Base-by-base conservation (phyloP, 805 yeast species). In the Sugiyamaella chiloensis region DNA sequence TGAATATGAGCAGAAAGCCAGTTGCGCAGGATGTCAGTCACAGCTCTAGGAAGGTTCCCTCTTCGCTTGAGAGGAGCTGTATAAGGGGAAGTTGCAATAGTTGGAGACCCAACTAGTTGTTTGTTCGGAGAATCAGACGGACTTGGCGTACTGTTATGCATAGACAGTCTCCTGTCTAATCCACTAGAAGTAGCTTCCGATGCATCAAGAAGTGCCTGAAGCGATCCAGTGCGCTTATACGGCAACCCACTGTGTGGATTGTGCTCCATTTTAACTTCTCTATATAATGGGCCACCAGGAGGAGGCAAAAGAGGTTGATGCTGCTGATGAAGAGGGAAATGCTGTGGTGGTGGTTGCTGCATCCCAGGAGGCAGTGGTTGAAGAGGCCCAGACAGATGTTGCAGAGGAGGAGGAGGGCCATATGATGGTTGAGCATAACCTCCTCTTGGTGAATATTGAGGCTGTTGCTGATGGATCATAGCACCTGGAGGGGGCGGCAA, bases 1-100 rank as follows among this genome's bases (percentile, higher is more conserved):
- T 81, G 79, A 56, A 85, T 68, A 62, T 87, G 90, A 30, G 78
- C 79, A 48, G 80, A 70, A 44, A 87, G 74, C 96, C 96, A 87
- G 45, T 74, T 72, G 50, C 87, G 76, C 55, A 86, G 69, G 9
- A 83, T 79, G 51, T 79, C 79, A 3, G 91, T 86, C 2, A 88
- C 86, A 50, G 79, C 85, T 57, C 85, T 79, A 19, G 96, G 95
- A 52, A 87, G 69, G 63, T 86, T 87, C 37, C 87, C 83, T 54
- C 95, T 74, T 35, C 80, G 74, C 36, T 53, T 50, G 34, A 40
- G 44, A 20, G 52, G 35, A 27, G 48, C 39, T 31, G 46, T 23
- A 31, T 40, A 42, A 20, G 53, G 43, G 16, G 41, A 24, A 32
- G 42, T 39, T 14, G 50, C 19, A 24, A 41, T 24, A 24, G 52